Evolutionary conservation across 208 protist genomes (phyloP).

Genomic region (Kentomonas sorsogonicus): DNA sequence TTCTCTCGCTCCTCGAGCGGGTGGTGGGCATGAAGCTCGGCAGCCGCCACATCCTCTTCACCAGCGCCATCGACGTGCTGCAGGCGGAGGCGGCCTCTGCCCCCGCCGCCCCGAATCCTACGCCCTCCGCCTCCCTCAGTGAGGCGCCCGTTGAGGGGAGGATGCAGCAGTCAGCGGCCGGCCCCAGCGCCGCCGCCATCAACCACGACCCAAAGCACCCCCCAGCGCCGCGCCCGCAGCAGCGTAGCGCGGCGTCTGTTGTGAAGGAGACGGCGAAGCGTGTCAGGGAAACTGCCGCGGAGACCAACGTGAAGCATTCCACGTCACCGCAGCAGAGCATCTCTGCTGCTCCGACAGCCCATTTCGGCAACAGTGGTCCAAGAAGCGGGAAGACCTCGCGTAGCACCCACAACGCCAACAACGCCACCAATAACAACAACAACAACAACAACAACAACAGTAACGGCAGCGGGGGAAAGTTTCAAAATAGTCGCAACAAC

Average conservation of each 20-base stretch:
- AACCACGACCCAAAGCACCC: no score
- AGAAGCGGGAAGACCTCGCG: neutral
- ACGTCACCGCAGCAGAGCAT: no score
- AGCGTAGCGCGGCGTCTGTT: no score
- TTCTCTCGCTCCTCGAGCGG: slow-evolving; percentile 68
- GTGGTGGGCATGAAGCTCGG: slow-evolving; percentile 80
- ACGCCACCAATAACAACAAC: slow-evolving; percentile 14
- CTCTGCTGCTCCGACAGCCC: no score
- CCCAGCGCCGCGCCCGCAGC: no score
- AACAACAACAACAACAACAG: slow-evolving; percentile 11
- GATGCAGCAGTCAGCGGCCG: no score
- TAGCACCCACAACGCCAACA: slow-evolving; percentile 2
- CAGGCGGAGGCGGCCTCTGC: slow-evolving; percentile 2
- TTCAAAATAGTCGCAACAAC: neutral
- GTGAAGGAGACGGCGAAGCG: no score
- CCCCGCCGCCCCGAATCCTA: neutral
- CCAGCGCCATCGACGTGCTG: slow-evolving; percentile 59
- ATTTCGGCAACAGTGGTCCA: neutral
- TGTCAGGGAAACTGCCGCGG: no score
- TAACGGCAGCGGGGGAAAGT: neutral
- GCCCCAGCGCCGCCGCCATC: no score
- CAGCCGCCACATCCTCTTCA: slow-evolving; percentile 82
- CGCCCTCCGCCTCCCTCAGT: no score
- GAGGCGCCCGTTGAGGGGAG: no score
- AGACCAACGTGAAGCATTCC: no score